These are phyloP conservation scores for Akanthomyces dipterigenus DNA, from an alignment of 2,329 filamentous ascomycete genomes.

Conservation along the genomic window DNA sequence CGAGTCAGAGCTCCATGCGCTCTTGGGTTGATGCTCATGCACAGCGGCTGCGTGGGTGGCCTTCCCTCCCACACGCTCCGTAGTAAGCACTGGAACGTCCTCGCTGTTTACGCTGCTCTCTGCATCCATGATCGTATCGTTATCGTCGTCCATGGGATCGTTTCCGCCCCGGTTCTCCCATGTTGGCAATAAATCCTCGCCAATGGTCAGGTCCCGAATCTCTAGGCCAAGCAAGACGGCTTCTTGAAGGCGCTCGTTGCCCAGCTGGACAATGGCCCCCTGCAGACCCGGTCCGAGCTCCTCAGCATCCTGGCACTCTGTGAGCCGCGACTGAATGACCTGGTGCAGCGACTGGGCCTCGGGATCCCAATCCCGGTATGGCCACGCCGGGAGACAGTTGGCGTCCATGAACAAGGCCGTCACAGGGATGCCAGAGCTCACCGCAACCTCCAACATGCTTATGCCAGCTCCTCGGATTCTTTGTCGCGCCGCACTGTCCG, in stretches of 20 bases:
- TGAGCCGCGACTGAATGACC: conserved; percentile 20
- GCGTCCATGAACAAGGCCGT: conserved; percentile 19
- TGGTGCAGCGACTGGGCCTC: conserved; percentile 18
- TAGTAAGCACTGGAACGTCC: background rate
- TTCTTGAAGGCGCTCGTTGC: conserved; percentile 20
- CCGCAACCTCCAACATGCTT: conserved; percentile 19
- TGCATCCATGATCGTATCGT: conserved; percentile 1
- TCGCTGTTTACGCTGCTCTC: background rate
- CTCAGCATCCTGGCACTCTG: conserved; percentile 14
- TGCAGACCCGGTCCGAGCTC: conserved; percentile 17
- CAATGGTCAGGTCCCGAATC: conserved; percentile 19
- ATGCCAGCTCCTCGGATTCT: conserved; percentile 16
- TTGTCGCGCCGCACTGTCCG: background rate
- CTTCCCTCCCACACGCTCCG: background rate
- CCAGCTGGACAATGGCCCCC: conserved; percentile 20
- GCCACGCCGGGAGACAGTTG: conserved; percentile 26
- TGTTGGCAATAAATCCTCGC: conserved; percentile 22
- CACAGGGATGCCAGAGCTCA: conserved; percentile 12
- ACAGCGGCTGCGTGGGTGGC: background rate
- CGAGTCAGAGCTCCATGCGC: background rate
- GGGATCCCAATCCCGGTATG: conserved; percentile 20
- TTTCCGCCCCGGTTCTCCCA: conserved; percentile 17
- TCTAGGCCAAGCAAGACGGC: conserved; percentile 19
- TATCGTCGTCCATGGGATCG: conserved; percentile 7
- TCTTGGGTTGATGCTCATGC: background rate